Conservation (phyloP, 148 eudicot species). For the Chenopodium quinoa region DNA sequence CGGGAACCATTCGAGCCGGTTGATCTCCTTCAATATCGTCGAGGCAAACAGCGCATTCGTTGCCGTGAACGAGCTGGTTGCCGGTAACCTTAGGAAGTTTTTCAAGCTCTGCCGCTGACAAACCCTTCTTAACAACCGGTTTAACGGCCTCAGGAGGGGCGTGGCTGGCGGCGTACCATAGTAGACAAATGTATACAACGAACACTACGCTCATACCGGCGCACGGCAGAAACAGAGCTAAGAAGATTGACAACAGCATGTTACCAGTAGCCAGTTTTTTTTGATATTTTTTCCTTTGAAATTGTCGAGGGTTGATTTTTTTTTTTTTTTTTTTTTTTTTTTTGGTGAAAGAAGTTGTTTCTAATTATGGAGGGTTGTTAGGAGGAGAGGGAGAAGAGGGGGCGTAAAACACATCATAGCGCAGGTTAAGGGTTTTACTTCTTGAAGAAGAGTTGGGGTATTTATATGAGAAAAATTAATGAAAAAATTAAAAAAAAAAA, state of each 20-base stretch:
- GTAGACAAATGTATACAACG: slow-evolving; percentile 63
- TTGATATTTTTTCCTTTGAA: not conserved
- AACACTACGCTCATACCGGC: slow-evolving; percentile 73
- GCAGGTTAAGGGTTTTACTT: not conserved
- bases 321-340: too few species aligned
- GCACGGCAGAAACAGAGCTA: slow-evolving; percentile 79
- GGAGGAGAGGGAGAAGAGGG: not conserved
- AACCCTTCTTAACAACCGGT: slow-evolving; percentile 38
- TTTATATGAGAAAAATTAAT: not conserved
- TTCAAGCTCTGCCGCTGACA: slow-evolving; percentile 62
- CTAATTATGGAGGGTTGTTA: slow-evolving; percentile 14
- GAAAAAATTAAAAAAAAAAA: too few species aligned
- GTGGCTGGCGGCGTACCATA: slow-evolving; percentile 49
- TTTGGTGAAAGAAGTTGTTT: not conserved
- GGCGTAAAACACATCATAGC: not conserved
- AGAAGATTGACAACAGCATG: slow-evolving; percentile 58
- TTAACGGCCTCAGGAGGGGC: slow-evolving; percentile 38
- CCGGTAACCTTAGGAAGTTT: slow-evolving; percentile 70
- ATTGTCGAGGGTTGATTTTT: too few species aligned
- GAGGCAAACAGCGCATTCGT: slow-evolving; percentile 85
- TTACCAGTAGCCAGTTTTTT: not conserved
- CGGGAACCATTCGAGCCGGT: slow-evolving; percentile 81
- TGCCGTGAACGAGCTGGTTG: slow-evolving; percentile 54
- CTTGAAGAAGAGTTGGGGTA: not conserved
- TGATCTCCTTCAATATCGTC: slow-evolving; percentile 71